Evolutionary conservation across 768 basidiomycete species (phyloP), one percentile per base, ranked within the genome.

Genomic region (Phaffia australis): DNA sequence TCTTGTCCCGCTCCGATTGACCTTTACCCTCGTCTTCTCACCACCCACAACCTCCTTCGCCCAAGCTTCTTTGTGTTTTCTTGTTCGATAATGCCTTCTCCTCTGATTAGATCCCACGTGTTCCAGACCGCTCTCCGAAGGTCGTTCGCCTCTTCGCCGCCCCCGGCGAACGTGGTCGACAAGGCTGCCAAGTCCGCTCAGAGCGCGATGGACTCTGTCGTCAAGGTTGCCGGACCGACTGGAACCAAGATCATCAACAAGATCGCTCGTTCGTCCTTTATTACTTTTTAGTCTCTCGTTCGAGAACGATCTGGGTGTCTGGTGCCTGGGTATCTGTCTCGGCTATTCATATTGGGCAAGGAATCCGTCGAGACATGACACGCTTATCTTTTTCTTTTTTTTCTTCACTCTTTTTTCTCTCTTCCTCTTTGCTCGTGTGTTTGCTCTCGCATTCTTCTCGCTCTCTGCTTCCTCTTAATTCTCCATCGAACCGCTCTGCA

Each of bases 401-500:
- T 15, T 23, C 25, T 48, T 65, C 15, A 48, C 2, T 30, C 16
- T 65, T 14, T 9, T 51, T 51, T 27, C 35, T 29, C 15, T 42
- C 19, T 42, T 55, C 49, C 18, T 49, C 42, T 47, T 1, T 27
- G 4, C 55, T 47, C 54, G 3, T 50, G 23, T 42, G 30, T 35
- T 23, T 63, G 21, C 54, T 30, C 51, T 42, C 35, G 50, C 56
- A 35, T 65, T 78, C 54, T 65, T 15, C 6, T 56, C 50, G n/a
- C 52, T 15, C 19, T 49, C 19, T 56, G 47, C 30, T 60, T 51
- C 1, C 35, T 35, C 51, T 8, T 23, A 42, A 42, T 42, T 32
- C 55, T 21, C 47, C 59, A 46, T 87, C 73, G 88, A 89, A 5
- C 73, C 91, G 47, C 68, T 82, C 32, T 91, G 90, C 80, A 90